Percentiles rank a stretch among this genome's conserved stretches.
phyloP scores from a whole-genome alignment of 257 asterid species.

The Solanum etuberosum region DNA sequence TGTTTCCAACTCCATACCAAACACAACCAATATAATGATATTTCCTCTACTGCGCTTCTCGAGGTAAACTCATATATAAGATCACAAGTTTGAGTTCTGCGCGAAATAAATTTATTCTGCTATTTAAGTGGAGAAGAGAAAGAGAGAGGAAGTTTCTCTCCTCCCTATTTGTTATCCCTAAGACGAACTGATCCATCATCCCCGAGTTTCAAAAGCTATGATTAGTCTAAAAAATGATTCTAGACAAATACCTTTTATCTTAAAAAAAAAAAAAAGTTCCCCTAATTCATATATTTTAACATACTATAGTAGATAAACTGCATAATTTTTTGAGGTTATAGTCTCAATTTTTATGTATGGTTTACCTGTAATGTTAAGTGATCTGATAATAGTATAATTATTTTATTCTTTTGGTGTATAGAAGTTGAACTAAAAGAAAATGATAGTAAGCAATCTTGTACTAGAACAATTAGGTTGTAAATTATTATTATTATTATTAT shows the following conservation, averaged over 20 bases:
- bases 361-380: background rate
- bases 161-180: background rate
- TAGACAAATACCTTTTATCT: background rate
- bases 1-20: background rate
- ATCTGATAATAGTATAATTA: background rate
- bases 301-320: background rate
- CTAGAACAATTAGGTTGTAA: background rate
- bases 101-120: background rate
- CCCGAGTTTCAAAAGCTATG: background rate
- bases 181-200: background rate
- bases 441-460: background rate
- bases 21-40: background rate
- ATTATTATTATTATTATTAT: background rate
- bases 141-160: background rate
- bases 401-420: background rate
- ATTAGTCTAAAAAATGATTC: background rate
- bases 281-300: background rate
- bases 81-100: background rate
- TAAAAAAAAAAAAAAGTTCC: background rate
- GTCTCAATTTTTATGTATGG: background rate
- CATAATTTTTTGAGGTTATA: background rate
- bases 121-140: background rate
- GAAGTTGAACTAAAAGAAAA: background rate
- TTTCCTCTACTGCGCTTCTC: background rate
- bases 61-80: background rate